Percentiles rank a stretch among this genome's conserved stretches.
Evolutionary conservation across 805 yeast genomes (phyloP).

Genomic region (Candida suzukii): DNA sequence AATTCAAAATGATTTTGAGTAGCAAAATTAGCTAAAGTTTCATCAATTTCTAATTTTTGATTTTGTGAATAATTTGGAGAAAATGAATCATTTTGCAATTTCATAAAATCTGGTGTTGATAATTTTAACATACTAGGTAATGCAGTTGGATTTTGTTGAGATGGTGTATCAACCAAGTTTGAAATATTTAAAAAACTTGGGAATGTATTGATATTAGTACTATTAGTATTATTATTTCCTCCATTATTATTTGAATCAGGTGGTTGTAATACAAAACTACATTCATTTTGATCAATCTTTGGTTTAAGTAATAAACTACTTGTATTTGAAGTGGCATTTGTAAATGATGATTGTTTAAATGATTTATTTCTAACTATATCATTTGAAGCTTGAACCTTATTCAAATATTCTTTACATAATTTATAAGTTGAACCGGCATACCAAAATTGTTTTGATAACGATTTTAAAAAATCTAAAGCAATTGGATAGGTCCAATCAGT

Average conservation of each 20-base stretch:
- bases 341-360: no score
- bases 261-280: background rate
- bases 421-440: slow-evolving; percentile 12
- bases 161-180: background rate
- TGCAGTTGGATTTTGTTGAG: background rate
- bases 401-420: slow-evolving; percentile 11
- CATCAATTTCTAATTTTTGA: slow-evolving; percentile 8
- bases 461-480: slow-evolving; percentile 6
- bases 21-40: slow-evolving; percentile 8
- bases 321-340: no score
- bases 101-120: background rate
- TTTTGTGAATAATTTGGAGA: background rate
- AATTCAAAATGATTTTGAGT: slow-evolving; percentile 10
- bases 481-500: slow-evolving; percentile 8
- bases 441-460: slow-evolving; percentile 8
- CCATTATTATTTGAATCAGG: background rate
- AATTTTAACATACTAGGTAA: background rate
- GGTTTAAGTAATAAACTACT: background rate
- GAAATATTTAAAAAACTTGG: background rate
- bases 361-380: background rate
- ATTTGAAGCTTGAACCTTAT: slow-evolving; percentile 2
- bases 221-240: no score
- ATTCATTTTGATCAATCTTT: background rate
- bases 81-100: background rate
- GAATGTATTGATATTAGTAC: no score